Evolutionary conservation across 352 stramenopile species (phyloP).

Genomic region (Salisapilia sapeloensis): DNA sequence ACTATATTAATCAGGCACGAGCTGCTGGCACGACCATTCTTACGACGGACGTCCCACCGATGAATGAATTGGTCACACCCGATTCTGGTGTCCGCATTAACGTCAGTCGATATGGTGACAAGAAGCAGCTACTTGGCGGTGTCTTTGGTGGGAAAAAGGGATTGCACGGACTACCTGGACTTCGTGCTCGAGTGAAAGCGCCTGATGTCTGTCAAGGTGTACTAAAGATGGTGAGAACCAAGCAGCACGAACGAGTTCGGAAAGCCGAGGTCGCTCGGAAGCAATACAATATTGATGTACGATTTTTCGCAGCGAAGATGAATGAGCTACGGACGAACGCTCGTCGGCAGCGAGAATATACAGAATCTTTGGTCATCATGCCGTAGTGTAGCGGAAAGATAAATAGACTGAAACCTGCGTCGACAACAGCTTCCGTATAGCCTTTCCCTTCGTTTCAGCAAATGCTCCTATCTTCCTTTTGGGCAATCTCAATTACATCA

Average conservation of each 20-base stretch:
- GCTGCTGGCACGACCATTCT: constrained; percentile 21
- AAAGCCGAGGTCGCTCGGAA: constrained; percentile 2
- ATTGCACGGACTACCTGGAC: constrained; percentile 1
- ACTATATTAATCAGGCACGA: constrained; percentile 50
- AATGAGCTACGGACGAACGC: constrained; percentile 6
- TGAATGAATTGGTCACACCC: constrained; percentile 38
- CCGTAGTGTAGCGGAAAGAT: too few species aligned
- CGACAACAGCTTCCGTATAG: too few species aligned
- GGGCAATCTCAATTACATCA: too few species aligned
- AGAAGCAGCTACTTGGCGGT: neutral
- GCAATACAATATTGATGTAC: constrained; percentile 3
- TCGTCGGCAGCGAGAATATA: constrained; percentile 2
- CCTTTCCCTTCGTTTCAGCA: too few species aligned
- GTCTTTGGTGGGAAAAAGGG: constrained; percentile 1
- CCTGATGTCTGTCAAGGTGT: constrained; percentile 3
- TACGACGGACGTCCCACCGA: constrained; percentile 29
- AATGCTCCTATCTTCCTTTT: too few species aligned
- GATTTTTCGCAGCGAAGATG: constrained; percentile 2
- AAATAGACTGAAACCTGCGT: too few species aligned
- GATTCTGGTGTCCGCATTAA: constrained; percentile 19
- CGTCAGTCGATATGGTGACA: constrained; percentile 5
- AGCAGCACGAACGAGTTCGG: constrained; percentile 2
- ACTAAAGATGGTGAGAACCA: constrained; percentile 1
- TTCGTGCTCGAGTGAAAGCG: constrained; percentile 1
- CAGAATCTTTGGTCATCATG: too few species aligned